These are phyloP conservation scores for Phialophora tarda DNA, from an alignment of 2,329 filamentous ascomycete species.

Conservation along the genomic window DNA sequence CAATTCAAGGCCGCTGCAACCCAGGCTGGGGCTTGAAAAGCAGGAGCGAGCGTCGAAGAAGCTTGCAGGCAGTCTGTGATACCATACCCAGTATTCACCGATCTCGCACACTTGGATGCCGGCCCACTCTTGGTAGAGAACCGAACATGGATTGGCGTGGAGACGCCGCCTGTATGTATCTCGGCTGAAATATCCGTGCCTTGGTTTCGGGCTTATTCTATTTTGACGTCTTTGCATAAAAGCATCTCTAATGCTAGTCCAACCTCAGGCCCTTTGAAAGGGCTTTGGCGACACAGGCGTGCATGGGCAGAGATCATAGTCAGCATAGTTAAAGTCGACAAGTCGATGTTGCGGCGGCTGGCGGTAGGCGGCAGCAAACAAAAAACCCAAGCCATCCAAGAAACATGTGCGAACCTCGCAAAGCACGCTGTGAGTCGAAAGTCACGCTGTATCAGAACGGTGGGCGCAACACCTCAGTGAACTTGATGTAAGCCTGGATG, in stretches of 20 bases:
- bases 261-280: neutral
- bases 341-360: too few relatives aligned
- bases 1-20: neutral
- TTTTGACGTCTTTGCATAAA: constrained; percentile 1
- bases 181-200: neutral
- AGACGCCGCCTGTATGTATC: neutral
- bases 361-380: neutral
- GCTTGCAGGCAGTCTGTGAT: too few relatives aligned
- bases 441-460: neutral
- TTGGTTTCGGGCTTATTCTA: constrained; percentile 3
- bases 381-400: neutral
- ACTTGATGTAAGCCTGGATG: neutral
- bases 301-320: neutral
- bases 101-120: neutral
- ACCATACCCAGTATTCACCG: too few relatives aligned
- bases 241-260: neutral
- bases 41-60: neutral
- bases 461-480: neutral
- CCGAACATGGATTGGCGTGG: neutral
- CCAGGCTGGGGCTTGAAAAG: neutral
- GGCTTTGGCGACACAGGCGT: neutral
- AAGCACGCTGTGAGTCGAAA: too few relatives aligned
- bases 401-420: neutral
- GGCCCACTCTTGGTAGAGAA: neutral
- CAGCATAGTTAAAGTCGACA: neutral